Conservation (phyloP, 2,329 filamentous ascomycete genomes). For the Phaeomoniella chlamydospora region DNA sequence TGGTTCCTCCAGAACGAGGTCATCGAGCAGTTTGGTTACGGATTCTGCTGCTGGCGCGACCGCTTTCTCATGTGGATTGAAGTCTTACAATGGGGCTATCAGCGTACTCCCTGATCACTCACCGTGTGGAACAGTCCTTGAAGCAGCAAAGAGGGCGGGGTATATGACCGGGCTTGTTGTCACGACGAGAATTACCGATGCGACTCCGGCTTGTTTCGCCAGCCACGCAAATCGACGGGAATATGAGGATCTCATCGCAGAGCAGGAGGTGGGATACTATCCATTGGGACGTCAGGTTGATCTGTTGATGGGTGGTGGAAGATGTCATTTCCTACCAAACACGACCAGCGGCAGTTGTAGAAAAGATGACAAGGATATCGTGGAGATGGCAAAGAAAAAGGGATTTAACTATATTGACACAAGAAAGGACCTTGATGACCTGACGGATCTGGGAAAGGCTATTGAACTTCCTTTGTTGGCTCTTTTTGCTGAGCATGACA, state of each 20-base stretch:
- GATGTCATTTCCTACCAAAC: slow-evolving; percentile 87
- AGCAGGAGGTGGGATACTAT: slow-evolving; percentile 82
- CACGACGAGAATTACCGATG: slow-evolving; percentile 88
- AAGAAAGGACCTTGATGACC: slow-evolving; percentile 59
- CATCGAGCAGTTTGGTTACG: slow-evolving; percentile 71
- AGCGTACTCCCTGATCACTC: slow-evolving; percentile 71
- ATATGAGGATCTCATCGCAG: slow-evolving; percentile 81
- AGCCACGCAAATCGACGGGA: slow-evolving; percentile 66
- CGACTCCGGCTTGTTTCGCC: slow-evolving; percentile 89
- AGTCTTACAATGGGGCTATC: slow-evolving; percentile 96
- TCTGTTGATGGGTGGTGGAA: slow-evolving; percentile 80
- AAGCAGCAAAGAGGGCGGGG: slow-evolving; percentile 82
- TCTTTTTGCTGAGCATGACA: slow-evolving; percentile 66
- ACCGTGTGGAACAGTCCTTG: slow-evolving; percentile 82
- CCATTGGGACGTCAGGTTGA: slow-evolving; percentile 79
- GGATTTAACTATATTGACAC: slow-evolving; percentile 68
- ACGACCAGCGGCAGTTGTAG: slow-evolving; percentile 69
- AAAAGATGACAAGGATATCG: slow-evolving; percentile 60
- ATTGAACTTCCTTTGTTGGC: slow-evolving; percentile 72
- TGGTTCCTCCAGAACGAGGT: slow-evolving; percentile 77
- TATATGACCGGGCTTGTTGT: slow-evolving; percentile 91
- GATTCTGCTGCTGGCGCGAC: slow-evolving; percentile 96
- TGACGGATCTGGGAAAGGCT: slow-evolving; percentile 46
- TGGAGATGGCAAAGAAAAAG: slow-evolving; percentile 56
- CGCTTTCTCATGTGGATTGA: slow-evolving; percentile 80